A percentile compares a stretch with the other conserved stretches of the same genome.
These are phyloP conservation scores for Aleurites moluccanus DNA, from an alignment of 441 rosid genomes.

Conservation along the genomic window DNA sequence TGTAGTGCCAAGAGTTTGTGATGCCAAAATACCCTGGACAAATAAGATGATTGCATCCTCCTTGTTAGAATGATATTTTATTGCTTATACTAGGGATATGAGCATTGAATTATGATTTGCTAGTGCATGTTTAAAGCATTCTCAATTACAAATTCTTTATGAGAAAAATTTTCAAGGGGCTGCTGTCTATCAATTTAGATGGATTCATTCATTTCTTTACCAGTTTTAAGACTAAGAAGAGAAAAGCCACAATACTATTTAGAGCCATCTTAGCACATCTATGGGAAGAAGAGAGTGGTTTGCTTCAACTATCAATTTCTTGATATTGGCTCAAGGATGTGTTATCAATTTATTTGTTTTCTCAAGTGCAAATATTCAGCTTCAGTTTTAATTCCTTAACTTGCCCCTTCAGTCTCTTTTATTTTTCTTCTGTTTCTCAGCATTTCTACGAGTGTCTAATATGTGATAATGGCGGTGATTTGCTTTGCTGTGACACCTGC, in stretches of 20 bases:
- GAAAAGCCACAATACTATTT: no score
- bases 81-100: background rate
- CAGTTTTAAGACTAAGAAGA: no score
- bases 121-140: background rate
- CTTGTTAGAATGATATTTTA: background rate
- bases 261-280: background rate
- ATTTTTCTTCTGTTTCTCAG: conserved; percentile 23
- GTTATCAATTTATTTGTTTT: background rate
- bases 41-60: no score
- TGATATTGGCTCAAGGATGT: background rate
- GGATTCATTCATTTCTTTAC: no score
- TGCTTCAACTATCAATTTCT: background rate
- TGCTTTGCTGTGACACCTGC: conserved; percentile 41
- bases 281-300: conserved; percentile 3
- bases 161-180: no score
- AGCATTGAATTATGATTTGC: background rate
- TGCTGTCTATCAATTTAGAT: no score
- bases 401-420: background rate
- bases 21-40: background rate
- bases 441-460: conserved; percentile 35
- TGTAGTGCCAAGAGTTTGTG: no score
- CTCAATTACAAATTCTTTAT: background rate
- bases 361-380: background rate
- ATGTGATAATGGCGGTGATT: conserved; percentile 37
- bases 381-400: background rate